Evolutionary conservation across 108 stramenopile species (phyloP), one percentile per base, ranked within the genome.

Genomic region (Nitzschia inconspicua): DNA sequence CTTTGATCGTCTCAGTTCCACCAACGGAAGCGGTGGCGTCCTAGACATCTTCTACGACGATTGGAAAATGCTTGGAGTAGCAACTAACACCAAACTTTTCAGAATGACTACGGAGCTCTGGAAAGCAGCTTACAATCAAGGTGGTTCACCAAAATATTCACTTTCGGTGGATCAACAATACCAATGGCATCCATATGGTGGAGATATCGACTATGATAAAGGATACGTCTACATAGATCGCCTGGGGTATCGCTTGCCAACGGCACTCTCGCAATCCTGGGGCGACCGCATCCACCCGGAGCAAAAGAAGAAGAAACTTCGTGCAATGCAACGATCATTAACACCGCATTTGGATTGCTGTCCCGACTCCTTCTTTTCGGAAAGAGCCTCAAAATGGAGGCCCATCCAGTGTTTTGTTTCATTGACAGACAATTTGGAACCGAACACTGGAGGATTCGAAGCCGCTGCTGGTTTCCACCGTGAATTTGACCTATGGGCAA

Each of bases 321-420:
- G 66, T 14, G 56, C 84, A 6, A 60, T 97, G 27, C 96, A 97
- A 64, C 54, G 96, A 58, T 86, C 86, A 16, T 82, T 97, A 48
- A 95, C 94, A 18, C 96, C 96, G 23, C 96, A 97, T 73, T 82
- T 97, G 57, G 96, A 97, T 57, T 94, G 91, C 50, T 97, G 93
- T 65, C 96, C 96, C 7, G 76, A 90, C 53, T 74, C 66, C 7
- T 80, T n/a, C 29, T 46, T 88, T 49, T 53, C 84, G 42, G 34
- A 47, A 28, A 55, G 50, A 13, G 42, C 58, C 25, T 11, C 60
- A 47, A 94, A 70, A 91, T 97, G 92, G 90, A 65, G 96, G 46
- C 96, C 96, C 13, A 95, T 97, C 41, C 96, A 97, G 62, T 89
- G 89, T 54, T 89, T 97, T 65, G 77, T 97, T 10, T 79, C 91